Conservation (phyloP, 2,329 filamentous ascomycete species). For the Nothomitra cinnamomea region DNA sequence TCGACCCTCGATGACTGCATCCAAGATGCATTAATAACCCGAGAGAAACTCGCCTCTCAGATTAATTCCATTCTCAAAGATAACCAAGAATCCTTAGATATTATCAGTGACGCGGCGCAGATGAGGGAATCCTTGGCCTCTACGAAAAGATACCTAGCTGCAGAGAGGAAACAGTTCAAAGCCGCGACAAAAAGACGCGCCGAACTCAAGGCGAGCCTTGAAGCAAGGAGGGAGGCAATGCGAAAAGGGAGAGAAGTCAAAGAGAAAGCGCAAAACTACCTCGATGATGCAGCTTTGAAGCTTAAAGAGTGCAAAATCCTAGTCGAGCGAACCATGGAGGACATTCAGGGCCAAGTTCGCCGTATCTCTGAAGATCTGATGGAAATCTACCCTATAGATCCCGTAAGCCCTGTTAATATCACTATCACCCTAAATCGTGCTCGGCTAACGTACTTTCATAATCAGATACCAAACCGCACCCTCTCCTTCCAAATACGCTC, state of each 20-base stretch:
- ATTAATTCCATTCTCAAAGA: slow-evolving; percentile 39
- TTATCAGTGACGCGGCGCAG: slow-evolving; percentile 17
- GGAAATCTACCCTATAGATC: slow-evolving; percentile 64
- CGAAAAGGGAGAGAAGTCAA: slow-evolving; percentile 25
- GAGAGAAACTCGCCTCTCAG: slow-evolving; percentile 56
- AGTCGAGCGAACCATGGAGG: slow-evolving; percentile 39
- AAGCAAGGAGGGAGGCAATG: slow-evolving; percentile 11
- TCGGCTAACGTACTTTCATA: neutral
- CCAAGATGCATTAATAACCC: slow-evolving; percentile 69
- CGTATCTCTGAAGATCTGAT: slow-evolving; percentile 74
- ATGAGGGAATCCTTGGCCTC: slow-evolving; percentile 5
- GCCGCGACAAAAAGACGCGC: slow-evolving; percentile 19
- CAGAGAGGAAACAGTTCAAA: slow-evolving; percentile 12
- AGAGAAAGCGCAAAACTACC: slow-evolving; percentile 38
- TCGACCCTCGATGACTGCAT: slow-evolving; percentile 81
- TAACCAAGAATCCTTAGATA: slow-evolving; percentile 22
- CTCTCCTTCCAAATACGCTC: slow-evolving; percentile 73
- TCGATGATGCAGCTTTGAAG: slow-evolving; percentile 42
- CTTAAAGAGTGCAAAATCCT: slow-evolving; percentile 38
- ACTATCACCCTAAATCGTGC: neutral
- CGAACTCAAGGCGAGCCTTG: slow-evolving; percentile 27
- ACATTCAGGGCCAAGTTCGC: slow-evolving; percentile 69
- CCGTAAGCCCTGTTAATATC: slow-evolving; percentile 19
- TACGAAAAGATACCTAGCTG: slow-evolving; percentile 8
- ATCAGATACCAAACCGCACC: slow-evolving; percentile 33